A percentile compares a stretch with the other conserved stretches of the same genome.
phyloP scores from a whole-genome alignment of 176 grass and related monocot genomes.

The Aegilops umbellulata region DNA sequence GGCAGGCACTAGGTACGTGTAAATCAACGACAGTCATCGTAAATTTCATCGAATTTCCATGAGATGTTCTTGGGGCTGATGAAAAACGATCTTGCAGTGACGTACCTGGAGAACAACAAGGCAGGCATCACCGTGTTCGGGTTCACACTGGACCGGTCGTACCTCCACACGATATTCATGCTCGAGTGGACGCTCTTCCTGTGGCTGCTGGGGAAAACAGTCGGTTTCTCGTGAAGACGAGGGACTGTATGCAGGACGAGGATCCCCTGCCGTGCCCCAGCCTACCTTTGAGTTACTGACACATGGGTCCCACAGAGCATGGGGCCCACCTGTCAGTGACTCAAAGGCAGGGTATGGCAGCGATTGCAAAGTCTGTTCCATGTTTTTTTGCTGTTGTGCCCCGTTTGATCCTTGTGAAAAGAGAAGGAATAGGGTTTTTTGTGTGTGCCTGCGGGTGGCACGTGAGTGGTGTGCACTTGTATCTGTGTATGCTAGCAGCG shows the following conservation, averaged over 20 bases:
- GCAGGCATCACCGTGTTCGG: slow-evolving; percentile 92
- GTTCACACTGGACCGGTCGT: slow-evolving; percentile 81
- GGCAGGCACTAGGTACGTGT: slow-evolving; percentile 75
- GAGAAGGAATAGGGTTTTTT: neutral
- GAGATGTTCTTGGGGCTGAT: neutral
- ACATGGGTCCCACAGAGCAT: too few relatives aligned
- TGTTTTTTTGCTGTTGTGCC: too few relatives aligned
- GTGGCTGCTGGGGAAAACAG: too few relatives aligned
- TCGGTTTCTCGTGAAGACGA: too few relatives aligned
- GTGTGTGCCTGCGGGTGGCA: neutral
- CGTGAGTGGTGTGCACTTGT: neutral
- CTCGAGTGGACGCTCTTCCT: slow-evolving; percentile 61
- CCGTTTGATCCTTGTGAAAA: neutral
- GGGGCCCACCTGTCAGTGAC: too few relatives aligned
- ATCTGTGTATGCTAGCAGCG: neutral
- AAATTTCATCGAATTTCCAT: neutral
- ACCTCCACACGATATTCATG: slow-evolving; percentile 90
- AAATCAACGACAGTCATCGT: neutral
- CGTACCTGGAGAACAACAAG: slow-evolving; percentile 95
- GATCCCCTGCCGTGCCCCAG: too few relatives aligned
- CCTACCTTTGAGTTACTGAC: too few relatives aligned
- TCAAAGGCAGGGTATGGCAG: too few relatives aligned
- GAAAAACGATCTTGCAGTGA: slow-evolving; percentile 48
- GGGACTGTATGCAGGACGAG: too few relatives aligned
- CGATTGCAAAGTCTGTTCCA: too few relatives aligned